phyloP scores from a whole-genome alignment of 768 basidiomycete species.

The Termitomyces sp. region DNA sequence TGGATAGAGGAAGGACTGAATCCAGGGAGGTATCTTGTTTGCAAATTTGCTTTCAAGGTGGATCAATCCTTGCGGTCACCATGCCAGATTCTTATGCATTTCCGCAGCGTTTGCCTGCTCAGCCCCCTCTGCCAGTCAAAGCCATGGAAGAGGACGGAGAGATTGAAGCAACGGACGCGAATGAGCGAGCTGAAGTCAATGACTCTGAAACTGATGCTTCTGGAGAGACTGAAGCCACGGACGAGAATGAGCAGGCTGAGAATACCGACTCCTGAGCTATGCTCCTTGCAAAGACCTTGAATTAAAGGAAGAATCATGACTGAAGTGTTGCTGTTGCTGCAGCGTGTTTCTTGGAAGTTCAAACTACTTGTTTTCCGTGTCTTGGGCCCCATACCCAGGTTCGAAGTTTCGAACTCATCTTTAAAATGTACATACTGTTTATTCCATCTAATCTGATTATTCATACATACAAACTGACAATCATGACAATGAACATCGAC shows the following conservation, averaged over 20 bases:
- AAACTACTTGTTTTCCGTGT: background rate
- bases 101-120: slow-evolving; percentile 46
- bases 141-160: slow-evolving; percentile 12
- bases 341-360: background rate
- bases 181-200: background rate
- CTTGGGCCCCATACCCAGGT: background rate
- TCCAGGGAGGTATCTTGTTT: slow-evolving; percentile 66
- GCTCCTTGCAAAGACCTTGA: background rate
- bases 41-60: slow-evolving; percentile 83
- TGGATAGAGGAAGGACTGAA: slow-evolving; percentile 75
- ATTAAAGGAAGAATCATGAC: background rate
- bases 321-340: background rate
- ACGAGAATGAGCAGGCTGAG: background rate
- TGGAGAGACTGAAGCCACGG: background rate
- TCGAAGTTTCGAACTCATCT: background rate
- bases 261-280: background rate
- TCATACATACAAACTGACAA: background rate
- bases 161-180: slow-evolving; percentile 8
- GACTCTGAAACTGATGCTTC: background rate
- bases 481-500: too few species aligned
- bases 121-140: slow-evolving; percentile 42
- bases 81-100: background rate
- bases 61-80: background rate
- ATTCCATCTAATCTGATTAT: background rate
- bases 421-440: background rate